A percentile compares a stretch with the other conserved stretches of the same genome.
These are phyloP conservation scores for Rheum nobile DNA, from an alignment of 148 eudicot genomes.

Conservation along the genomic window DNA sequence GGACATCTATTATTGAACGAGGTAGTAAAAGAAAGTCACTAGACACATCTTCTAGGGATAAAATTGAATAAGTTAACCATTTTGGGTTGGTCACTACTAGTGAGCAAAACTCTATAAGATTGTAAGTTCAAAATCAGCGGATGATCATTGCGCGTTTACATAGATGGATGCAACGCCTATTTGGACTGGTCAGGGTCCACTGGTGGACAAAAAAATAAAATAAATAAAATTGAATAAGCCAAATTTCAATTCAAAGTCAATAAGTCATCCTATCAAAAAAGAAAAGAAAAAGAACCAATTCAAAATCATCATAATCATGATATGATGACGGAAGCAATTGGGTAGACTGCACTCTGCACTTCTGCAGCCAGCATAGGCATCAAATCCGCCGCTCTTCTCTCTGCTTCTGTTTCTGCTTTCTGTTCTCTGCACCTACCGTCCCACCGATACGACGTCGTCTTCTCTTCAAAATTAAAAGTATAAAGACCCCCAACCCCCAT, in stretches of 20 bases:
- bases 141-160: no score
- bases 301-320: not conserved
- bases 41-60: no score
- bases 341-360: not conserved
- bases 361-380: not conserved
- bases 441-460: slow-evolving; percentile 6
- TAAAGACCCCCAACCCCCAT: not conserved
- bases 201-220: no score
- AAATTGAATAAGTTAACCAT: no score
- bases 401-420: not conserved
- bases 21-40: no score
- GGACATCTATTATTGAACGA: no score
- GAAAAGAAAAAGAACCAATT: no score
- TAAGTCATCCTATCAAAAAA: not conserved
- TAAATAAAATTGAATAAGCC: not conserved
- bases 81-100: no score
- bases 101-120: no score
- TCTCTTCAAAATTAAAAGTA: not conserved
- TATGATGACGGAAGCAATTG: not conserved
- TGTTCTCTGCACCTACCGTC: not conserved
- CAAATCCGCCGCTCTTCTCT: slow-evolving; percentile 7
- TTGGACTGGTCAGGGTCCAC: no score
- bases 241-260: not conserved
- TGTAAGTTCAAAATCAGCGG: no score
- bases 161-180: no score